A percentile compares a stretch with the other conserved stretches of the same genome.
Evolutionary conservation across 2,329 filamentous ascomycete genomes (phyloP).

Genomic region (Plectosphaerella cucumerina): DNA sequence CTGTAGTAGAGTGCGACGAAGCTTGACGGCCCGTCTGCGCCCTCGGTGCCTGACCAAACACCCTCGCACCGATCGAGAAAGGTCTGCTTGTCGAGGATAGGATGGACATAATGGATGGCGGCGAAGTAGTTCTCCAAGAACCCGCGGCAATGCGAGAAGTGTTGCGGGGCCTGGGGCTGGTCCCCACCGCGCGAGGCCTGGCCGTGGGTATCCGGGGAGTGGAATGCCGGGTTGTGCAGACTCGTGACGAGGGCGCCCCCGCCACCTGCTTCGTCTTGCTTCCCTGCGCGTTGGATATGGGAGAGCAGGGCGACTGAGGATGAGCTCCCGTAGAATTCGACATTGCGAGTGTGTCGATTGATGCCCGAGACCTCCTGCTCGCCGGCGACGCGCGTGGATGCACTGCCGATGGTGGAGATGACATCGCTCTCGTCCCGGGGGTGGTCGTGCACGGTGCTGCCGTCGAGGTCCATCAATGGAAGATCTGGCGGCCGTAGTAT

Average conservation of each 20-base stretch:
- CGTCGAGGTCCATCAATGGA: no score
- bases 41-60: conserved; percentile 29
- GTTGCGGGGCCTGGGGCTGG: conserved; percentile 14
- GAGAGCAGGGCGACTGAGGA: conserved; percentile 42
- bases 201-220: conserved; percentile 15
- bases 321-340: conserved; percentile 44
- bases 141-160: conserved; percentile 37
- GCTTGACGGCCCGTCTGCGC: conserved; percentile 22
- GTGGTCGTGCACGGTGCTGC: neutral
- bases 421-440: conserved; percentile 10
- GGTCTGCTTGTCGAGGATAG: conserved; percentile 39
- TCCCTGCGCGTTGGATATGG: conserved; percentile 28
- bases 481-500: neutral
- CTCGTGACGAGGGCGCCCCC: conserved; percentile 34
- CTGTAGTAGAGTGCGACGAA: conserved; percentile 44
- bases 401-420: conserved; percentile 13
- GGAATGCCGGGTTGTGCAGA: conserved; percentile 41
- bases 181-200: neutral
- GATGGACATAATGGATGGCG: conserved; percentile 42
- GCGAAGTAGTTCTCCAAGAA: conserved; percentile 44
- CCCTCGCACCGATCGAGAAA: conserved; percentile 37
- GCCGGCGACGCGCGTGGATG: conserved; percentile 20
- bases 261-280: conserved; percentile 16
- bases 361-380: conserved; percentile 36
- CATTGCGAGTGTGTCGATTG: conserved; percentile 38